Evolutionary conservation across 163 green algal species (phyloP), one percentile per base, ranked within the genome.

Genomic region (Chlamydomonas reinhardtii): DNA sequence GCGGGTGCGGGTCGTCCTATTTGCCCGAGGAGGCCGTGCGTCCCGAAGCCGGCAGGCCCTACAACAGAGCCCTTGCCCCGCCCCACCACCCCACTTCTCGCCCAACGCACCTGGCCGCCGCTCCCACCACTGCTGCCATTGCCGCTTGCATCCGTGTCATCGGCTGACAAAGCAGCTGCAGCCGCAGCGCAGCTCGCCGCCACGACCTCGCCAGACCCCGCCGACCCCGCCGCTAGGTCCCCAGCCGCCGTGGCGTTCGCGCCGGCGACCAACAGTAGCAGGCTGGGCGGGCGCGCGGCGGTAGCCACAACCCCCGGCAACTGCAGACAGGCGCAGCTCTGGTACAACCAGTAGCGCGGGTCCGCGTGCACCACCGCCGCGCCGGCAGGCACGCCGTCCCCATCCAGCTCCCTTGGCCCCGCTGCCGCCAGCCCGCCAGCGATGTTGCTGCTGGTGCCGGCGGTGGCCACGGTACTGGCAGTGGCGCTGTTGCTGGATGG

Each of bases 241-340:
- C 35, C 19, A 25, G 14, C 16, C 14, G 27, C 31, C 35, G 35
- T 43, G 0, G 35, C 71, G 35, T 25, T 43, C 27, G 2, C 71
- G 43, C 9, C 34, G 35, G 71, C 37, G 20, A 56, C 4, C 37
- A 39, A 12, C 32, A 81, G 56, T 35, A 32, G 22, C 27, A 56
- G 48, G 48, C 48, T 56, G 48, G 61, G 61, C 27, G 61, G 75
- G 3, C 17, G 52, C 35, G 34, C 24, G 15, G 34, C 75, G 9
- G 75, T 62, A 17, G 61, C 35, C 54, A 25, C 52, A 54, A 9
- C 52, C 14, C 54, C n/a, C 24, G 74, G 54, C 31, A 81, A 48
- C 52, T 54, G 52, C 54, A 81, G 54, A 29, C 74, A 81, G 19
- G 69, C 54, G 74, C 74, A 82, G 32, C 31, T 16, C 74, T 82